Evolutionary conservation across 2,329 filamentous ascomycete genomes (phyloP), one percentile per base, ranked within the genome.

Genomic region (Aureobasidium sp.): DNA sequence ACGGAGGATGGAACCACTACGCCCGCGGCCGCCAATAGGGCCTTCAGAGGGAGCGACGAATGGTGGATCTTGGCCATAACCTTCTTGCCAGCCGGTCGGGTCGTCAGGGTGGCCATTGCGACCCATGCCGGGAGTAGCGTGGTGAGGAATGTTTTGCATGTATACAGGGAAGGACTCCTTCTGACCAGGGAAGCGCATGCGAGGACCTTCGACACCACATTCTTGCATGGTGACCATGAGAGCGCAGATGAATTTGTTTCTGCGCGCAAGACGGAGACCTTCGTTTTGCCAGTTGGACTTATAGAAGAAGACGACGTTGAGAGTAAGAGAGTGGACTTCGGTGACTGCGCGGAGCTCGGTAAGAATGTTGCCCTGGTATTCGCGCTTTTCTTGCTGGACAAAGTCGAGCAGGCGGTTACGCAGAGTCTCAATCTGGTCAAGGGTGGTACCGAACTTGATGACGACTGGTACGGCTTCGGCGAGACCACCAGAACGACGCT

Each of bases 211-310:
- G 72, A 96, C 94, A 62, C 90, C 90, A 57, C 93, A 81, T 61
- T 90, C 85, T 64, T 89, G 83, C 79, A 97, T 91, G 61, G 90
- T 85, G 40, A 89, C 80, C 88, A 96, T 96, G 70, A 97, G 79
- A 64, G 94, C 91, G 66, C 89, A 91, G 66, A 95, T 91, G 74
- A 97, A 96, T 72, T 92, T 94, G 80, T 97, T 97, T 69, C 94
- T 89, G 19, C 93, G 85, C 68, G 89, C 90, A 2, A 97, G 82
- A 76, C 93, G 91, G 27, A 97, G 81, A 48, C 95, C 80, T 72
- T 97, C 93, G 71, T 97, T 97, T 72, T 97, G 93, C 84, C 89
- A 97, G 73, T 93, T 97, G 63, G 88, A 91, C 75, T 97, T 97
- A 82, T 97, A 96, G 79, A 97, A 97, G 79, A 96, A 96, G 70